Evolutionary conservation across 257 asterid genomes (phyloP).

Genomic region (Scutellaria minor): DNA sequence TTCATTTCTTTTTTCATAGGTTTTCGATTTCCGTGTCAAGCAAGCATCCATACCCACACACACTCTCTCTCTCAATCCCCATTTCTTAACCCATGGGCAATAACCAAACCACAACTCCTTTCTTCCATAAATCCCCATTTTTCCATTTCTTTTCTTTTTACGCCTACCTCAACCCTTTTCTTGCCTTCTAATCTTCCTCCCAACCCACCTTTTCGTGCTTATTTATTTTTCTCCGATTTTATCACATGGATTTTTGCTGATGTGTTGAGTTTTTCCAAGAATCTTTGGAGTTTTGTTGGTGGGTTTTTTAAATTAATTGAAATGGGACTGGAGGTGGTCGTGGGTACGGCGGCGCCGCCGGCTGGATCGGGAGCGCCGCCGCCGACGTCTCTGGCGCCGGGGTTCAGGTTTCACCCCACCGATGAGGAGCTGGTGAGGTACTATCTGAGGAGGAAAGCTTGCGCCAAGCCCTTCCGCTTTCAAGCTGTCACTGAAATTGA

Average conservation of each 20-base stretch:
- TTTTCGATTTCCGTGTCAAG: constrained; percentile 99
- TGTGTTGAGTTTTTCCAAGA: constrained; percentile 33
- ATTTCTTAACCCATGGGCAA: constrained; percentile 64
- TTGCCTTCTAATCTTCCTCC: constrained; percentile 63
- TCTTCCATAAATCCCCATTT: constrained; percentile 32
- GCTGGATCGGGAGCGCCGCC: constrained; percentile 54
- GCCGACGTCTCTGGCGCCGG: constrained; percentile 87
- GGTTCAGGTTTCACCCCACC: constrained; percentile 95
- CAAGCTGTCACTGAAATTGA: constrained; percentile 91
- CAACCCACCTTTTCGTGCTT: constrained; percentile 35
- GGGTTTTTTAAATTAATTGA: constrained; percentile 16
- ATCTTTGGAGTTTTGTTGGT: constrained; percentile 19
- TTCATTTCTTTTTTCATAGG: constrained; percentile 33
- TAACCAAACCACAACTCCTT: constrained; percentile 41
- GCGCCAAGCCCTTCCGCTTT: constrained; percentile 78
- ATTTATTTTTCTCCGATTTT: background rate
- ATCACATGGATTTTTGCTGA: constrained; percentile 26
- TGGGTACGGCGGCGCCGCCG: constrained; percentile 39
- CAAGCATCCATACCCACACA: constrained; percentile 66
- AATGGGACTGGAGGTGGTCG: constrained; percentile 63
- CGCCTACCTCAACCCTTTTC: constrained; percentile 43
- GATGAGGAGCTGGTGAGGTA: constrained; percentile 94
- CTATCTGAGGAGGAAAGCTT: constrained; percentile 83
- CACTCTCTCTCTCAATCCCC: constrained; percentile 19
- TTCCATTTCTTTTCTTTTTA: constrained; percentile 24